Evolutionary conservation across 73 alveolate species (phyloP).

Genomic region (Symbiodinium natans): DNA sequence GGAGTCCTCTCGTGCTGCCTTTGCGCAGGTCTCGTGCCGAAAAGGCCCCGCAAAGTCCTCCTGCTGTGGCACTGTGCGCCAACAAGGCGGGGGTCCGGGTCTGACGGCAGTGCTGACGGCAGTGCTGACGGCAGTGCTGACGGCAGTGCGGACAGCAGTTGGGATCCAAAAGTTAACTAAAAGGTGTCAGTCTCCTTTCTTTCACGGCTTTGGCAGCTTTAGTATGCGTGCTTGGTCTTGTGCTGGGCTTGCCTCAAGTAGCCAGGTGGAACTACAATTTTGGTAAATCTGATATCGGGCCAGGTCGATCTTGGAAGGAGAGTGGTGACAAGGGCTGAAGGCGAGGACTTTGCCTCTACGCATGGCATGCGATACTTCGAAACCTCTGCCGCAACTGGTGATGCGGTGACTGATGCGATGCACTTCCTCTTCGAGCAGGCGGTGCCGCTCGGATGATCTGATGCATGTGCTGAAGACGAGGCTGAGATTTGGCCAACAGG

Average conservation of each 20-base stretch:
- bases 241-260: too few relatives aligned
- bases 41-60: background rate
- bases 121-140: too few relatives aligned
- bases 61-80: slow-evolving; percentile 86
- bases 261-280: too few relatives aligned
- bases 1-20: too few relatives aligned
- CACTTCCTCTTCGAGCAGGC: slow-evolving; percentile 77
- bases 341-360: slow-evolving; percentile 55
- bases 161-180: background rate
- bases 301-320: slow-evolving; percentile 90
- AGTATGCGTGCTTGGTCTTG: too few relatives aligned
- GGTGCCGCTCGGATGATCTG: slow-evolving; percentile 32
- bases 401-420: slow-evolving; percentile 97
- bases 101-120: background rate
- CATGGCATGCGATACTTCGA: slow-evolving; percentile 97
- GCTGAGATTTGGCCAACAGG: background rate
- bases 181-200: too few relatives aligned
- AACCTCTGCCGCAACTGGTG: slow-evolving; percentile 98
- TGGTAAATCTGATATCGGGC: too few relatives aligned
- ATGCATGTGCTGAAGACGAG: background rate
- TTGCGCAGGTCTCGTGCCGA: slow-evolving; percentile 1
- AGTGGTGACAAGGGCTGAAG: slow-evolving; percentile 77
- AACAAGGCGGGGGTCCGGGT: slow-evolving; percentile 54
- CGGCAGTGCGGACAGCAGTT: background rate
- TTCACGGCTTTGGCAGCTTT: too few relatives aligned